Conservation (phyloP, 208 protist genomes). For the Leishmania aethiopica region DNA sequence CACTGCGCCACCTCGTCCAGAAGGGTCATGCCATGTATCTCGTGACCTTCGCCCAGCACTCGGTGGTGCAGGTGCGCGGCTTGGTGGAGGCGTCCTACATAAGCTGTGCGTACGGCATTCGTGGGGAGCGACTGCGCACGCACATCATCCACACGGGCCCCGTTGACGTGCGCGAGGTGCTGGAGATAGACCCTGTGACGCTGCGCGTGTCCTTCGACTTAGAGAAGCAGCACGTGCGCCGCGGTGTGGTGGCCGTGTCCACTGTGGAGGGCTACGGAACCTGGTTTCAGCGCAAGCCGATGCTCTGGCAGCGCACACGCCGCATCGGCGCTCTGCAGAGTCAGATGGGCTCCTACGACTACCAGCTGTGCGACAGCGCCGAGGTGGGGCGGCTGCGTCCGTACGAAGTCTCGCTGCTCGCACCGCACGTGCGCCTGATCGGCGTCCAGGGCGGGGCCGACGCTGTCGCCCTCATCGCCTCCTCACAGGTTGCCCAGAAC, state of each 20-base stretch:
- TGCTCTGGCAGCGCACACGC: slow-evolving; percentile 88
- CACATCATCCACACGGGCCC: slow-evolving; percentile 83
- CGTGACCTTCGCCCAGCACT: slow-evolving; percentile 77
- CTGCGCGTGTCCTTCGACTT: slow-evolving; percentile 56
- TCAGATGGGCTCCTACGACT: slow-evolving; percentile 77
- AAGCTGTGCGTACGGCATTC: slow-evolving; percentile 78
- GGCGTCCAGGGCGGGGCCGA: slow-evolving; percentile 55
- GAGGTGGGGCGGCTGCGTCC: slow-evolving; percentile 56
- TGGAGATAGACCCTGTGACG: slow-evolving; percentile 50
- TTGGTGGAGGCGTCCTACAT: slow-evolving; percentile 85
- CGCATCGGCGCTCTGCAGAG: slow-evolving; percentile 85
- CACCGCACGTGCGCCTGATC: slow-evolving; percentile 59
- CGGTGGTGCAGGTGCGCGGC: slow-evolving; percentile 71
- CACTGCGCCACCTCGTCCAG: slow-evolving; percentile 85
- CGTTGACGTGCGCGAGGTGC: slow-evolving; percentile 67
- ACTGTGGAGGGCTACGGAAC: slow-evolving; percentile 85
- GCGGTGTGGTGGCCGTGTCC: slow-evolving; percentile 81
- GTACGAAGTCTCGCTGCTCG: slow-evolving; percentile 74
- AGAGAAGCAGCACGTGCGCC: slow-evolving; percentile 45
- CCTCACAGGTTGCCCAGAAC: slow-evolving; percentile 83
- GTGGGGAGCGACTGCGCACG: slow-evolving; percentile 79
- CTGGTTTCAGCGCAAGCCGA: slow-evolving; percentile 88
- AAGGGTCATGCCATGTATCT: slow-evolving; percentile 89
- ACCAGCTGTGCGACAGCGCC: slow-evolving; percentile 45
- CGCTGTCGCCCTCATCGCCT: slow-evolving; percentile 73